Evolutionary conservation across 164 flowering plant genomes (phyloP).

Genomic region (Malania oleifera): DNA sequence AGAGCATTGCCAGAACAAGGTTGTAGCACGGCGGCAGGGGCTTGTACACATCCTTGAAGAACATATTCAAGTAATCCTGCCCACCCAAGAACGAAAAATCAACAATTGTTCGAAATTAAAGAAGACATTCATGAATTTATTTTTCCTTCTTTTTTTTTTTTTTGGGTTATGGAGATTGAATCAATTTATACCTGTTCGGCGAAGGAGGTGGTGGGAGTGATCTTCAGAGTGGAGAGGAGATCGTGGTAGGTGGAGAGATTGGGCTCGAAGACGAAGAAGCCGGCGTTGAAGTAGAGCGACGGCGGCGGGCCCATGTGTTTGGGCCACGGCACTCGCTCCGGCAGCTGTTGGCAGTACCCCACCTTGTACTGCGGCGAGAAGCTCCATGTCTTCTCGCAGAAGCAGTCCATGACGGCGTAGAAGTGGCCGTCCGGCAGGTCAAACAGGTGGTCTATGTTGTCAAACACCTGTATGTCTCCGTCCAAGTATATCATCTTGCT

Average conservation of each 20-base stretch:
- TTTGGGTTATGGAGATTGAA: background rate
- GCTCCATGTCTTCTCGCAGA: slow-evolving; percentile 51
- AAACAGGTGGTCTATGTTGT: slow-evolving; percentile 50
- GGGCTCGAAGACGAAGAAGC: slow-evolving; percentile 49
- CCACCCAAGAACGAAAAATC: background rate
- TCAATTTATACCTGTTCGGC: slow-evolving; percentile 32
- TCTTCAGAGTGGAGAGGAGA: slow-evolving; percentile 32
- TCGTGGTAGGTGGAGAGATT: slow-evolving; percentile 34
- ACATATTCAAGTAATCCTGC: slow-evolving; percentile 57
- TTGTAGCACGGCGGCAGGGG: slow-evolving; percentile 50
- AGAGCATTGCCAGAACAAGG: slow-evolving; percentile 51
- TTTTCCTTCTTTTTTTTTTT: too few species aligned
- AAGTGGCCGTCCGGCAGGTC: slow-evolving; percentile 37
- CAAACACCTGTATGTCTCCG: slow-evolving; percentile 59
- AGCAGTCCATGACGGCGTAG: slow-evolving; percentile 50
- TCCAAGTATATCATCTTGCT: slow-evolving; percentile 57
- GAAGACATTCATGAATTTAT: background rate
- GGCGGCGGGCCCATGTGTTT: slow-evolving; percentile 39
- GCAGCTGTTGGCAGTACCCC: slow-evolving; percentile 54
- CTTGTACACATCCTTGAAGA: slow-evolving; percentile 40
- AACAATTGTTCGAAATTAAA: background rate
- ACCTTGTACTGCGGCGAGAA: slow-evolving; percentile 34
- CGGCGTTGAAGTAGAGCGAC: slow-evolving; percentile 49
- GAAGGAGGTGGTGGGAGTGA: slow-evolving; percentile 39
- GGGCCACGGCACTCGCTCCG: slow-evolving; percentile 45